Evolutionary conservation across 805 yeast genomes (phyloP), one percentile per base, ranked within the genome.

Genomic region (Saccharomyces mikatae): DNA sequence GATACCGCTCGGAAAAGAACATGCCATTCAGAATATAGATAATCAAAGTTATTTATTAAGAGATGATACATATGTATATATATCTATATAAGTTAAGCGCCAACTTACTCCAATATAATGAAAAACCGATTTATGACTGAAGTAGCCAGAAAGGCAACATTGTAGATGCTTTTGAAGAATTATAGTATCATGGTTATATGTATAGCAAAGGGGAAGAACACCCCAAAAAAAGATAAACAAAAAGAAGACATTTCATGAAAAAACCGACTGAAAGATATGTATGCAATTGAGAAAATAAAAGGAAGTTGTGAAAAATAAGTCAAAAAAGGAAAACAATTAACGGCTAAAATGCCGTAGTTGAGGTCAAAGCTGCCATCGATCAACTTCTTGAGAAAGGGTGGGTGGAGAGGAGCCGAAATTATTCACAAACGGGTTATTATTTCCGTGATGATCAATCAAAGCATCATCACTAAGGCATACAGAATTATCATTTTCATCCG

Each of bases 321-420:
- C 1, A 14, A 17, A 36, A 36, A 36, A 6, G 11, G 21, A 46
- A 8, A 22, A 46, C 21, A 46, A 22, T 21, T 8, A 26, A 46
- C 28, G 10, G n/a, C 4, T 8, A 46, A 21, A 32, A 32, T 32
- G 17, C 13, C 22, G n/a, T 36, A 5, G n/a, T n/a, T 17, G 10
- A 36, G 17, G 3, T 36, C 8, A 36, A 36, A 17, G 44, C 24
- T 22, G 30, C 51, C 44, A 48, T 31, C 44, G 44, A 17, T n/a
- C 51, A 48, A 31, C 46, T 8, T 52, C 57, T 32, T 55, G 57
- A 13, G 57, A 56, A 21, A 52, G 29, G 14, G 54, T 52, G 22
- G 60, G 56, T 14, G 60, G 58, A 6, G 60, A 51, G 8, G 51
- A 26, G 26, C 55, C 29, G 27, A 52, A 44, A 17, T 28, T 28